Evolutionary conservation across 2,329 filamentous ascomycete genomes (phyloP), one percentile per base, ranked within the genome.

Genomic region (Fonsecaea pugnacius): DNA sequence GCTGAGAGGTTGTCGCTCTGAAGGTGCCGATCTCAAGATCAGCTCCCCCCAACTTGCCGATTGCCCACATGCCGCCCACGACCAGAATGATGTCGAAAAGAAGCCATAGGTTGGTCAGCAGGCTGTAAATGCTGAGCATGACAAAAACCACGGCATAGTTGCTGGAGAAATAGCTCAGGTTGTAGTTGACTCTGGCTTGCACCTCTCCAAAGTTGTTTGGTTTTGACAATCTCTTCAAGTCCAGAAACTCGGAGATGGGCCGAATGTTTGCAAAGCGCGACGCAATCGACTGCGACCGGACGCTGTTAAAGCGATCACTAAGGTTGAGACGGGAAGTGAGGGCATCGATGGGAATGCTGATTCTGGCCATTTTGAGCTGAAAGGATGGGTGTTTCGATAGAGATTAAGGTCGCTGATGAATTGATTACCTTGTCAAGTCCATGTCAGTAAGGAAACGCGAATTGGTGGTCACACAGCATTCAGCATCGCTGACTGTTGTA

Each of bases 111-210:
- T 97, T 98, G 72, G 91, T 95, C 74, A 99, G 85, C 74, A 99
- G 82, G 74, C 91, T 91, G 84, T 99, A 99, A 80, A 99, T 89
- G 83, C 90, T 91, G 75, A 99, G 89, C 89, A 99, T 96, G 73
- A 91, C 84, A 77, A 98, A 96, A 72, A 98, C 87, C 69, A 91
- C 89, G 71, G 91, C 90, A 85, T 99, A 99, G 84, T 99, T 99
- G 89, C 92, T 97, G 68, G 92, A 96, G 84, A 96, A 99, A 83
- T 98, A 90, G 77, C 90, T 88, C 70, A 99, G 82, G 80, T 99
- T 99, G 88, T 97, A 97, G 84, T 96, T 96, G 81, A 96, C 89
- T 70, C 94, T 88, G 72, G 89, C 92, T 80, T 98, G 94, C 69
- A 92, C 87, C 78, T 97, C 93, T 70, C 82, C 83, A 74, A 98